A percentile compares a stretch with the other conserved stretches of the same genome.
phyloP scores from a whole-genome alignment of 345 rosid species.

The Passiflora organensis region DNA sequence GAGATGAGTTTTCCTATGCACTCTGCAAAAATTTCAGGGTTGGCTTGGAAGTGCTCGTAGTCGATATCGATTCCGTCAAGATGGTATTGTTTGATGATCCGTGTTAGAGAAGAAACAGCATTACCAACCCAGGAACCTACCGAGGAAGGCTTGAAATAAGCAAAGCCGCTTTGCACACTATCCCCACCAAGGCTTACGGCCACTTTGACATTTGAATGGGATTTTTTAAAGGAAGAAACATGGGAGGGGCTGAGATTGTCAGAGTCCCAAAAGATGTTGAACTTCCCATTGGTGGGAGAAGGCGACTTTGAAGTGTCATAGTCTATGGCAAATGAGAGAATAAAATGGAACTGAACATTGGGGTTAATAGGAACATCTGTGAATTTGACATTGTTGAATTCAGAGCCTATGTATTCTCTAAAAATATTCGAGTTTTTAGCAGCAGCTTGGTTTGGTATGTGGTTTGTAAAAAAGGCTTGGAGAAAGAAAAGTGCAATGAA shows the following conservation, averaged over 20 bases:
- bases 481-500: background rate
- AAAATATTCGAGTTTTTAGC: background rate
- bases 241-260: conserved; percentile 5
- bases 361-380: conserved; percentile 1
- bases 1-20: conserved; percentile 8
- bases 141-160: conserved; percentile 8
- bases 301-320: conserved; percentile 4
- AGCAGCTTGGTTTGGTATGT: background rate
- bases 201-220: conserved; percentile 9
- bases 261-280: conserved; percentile 14
- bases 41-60: conserved; percentile 11
- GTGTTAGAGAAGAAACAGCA: conserved; percentile 14
- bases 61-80: conserved; percentile 16
- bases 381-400: conserved; percentile 5
- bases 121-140: conserved; percentile 8
- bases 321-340: conserved; percentile 14
- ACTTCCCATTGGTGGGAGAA: conserved; percentile 13
- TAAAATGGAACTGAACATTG: background rate
- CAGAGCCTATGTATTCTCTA: conserved; percentile 4
- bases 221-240: conserved; percentile 5
- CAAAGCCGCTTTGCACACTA: background rate
- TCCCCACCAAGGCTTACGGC: conserved; percentile 11
- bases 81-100: conserved; percentile 3
- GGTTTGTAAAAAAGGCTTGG: background rate
- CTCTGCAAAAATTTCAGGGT: conserved; percentile 3